Conservation (phyloP, 371 early-diverging fungal genomes). For the Capillidium heterosporum region DNA sequence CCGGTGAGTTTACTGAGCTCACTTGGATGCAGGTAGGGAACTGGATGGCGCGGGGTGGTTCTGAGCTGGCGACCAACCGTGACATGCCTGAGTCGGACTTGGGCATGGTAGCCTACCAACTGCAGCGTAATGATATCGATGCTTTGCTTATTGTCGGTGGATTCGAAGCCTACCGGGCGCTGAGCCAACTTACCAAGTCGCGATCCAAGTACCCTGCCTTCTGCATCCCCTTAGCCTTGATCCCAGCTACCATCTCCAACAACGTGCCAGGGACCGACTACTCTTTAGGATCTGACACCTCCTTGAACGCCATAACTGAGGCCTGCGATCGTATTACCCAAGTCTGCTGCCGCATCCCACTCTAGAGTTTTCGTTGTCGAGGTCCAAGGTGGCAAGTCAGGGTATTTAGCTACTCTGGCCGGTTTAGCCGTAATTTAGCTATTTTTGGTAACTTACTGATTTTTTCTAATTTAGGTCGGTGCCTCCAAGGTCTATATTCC, state of each 20-base stretch:
- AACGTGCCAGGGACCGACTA: conserved; percentile 97
- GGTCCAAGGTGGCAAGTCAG: conserved; percentile 93
- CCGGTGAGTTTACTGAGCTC: conserved; percentile 53
- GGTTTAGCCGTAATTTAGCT: conserved; percentile 42
- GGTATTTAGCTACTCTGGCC: conserved; percentile 83
- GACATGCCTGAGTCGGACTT: conserved; percentile 62
- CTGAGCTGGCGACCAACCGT: conserved; percentile 89
- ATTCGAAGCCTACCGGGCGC: conserved; percentile 76
- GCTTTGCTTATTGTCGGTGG: conserved; percentile 82
- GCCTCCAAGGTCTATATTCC: conserved; percentile 93
- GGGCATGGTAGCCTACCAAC: conserved; percentile 74
- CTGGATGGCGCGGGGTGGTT: conserved; percentile 87
- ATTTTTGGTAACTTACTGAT: neutral
- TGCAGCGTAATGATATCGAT: conserved; percentile 80
- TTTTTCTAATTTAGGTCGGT: conserved; percentile 33
- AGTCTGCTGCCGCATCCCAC: conserved; percentile 73
- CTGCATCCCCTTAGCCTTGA: conserved; percentile 80
- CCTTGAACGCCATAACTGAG: conserved; percentile 88
- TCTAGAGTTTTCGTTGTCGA: conserved; percentile 95
- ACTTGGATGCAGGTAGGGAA: conserved; percentile 75
- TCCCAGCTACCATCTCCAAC: conserved; percentile 96
- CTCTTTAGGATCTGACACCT: conserved; percentile 94
- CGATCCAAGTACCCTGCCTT: conserved; percentile 66
- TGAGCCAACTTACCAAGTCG: conserved; percentile 47
- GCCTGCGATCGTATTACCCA: conserved; percentile 89